A percentile compares a stretch with the other conserved stretches of the same genome.
These are phyloP conservation scores for Apium graveolens DNA, from an alignment of 129 eudicot species.

Conservation along the genomic window DNA sequence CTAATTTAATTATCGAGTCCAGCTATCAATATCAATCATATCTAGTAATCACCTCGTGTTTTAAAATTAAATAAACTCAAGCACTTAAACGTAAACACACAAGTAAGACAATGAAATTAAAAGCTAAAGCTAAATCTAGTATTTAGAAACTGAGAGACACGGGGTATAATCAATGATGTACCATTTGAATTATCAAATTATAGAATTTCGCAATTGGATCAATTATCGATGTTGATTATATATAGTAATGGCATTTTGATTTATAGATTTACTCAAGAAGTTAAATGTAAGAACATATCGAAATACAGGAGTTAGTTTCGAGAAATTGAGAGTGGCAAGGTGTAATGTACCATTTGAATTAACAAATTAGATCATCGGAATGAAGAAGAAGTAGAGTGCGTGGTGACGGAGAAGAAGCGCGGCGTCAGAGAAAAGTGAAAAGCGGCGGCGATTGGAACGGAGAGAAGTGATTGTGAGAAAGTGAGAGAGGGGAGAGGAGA, in stretches of 20 bases:
- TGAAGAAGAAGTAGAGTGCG: neutral
- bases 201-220: too few species aligned
- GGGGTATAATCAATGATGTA: neutral
- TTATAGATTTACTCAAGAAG: too few species aligned
- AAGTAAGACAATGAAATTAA: neutral
- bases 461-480: neutral
- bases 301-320: too few species aligned
- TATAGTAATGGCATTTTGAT: too few species aligned
- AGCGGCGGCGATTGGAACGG: slow-evolving; percentile 13
- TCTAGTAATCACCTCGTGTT: neutral
- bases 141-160: too few species aligned
- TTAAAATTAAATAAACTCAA: too few species aligned
- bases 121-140: too few species aligned
- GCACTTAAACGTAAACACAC: neutral
- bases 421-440: slow-evolving; percentile 13
- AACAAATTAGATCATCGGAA: neutral
- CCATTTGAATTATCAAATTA: neutral
- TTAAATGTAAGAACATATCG: too few species aligned
- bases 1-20: too few species aligned
- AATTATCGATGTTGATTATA: too few species aligned
- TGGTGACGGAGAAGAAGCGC: neutral
- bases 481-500: slow-evolving; percentile 9
- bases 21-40: too few species aligned
- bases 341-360: neutral
- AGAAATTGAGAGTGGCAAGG: too few species aligned